These are phyloP conservation scores for Phalaenopsis equestris DNA, from an alignment of 106 monocot species.

Conservation along the genomic window DNA sequence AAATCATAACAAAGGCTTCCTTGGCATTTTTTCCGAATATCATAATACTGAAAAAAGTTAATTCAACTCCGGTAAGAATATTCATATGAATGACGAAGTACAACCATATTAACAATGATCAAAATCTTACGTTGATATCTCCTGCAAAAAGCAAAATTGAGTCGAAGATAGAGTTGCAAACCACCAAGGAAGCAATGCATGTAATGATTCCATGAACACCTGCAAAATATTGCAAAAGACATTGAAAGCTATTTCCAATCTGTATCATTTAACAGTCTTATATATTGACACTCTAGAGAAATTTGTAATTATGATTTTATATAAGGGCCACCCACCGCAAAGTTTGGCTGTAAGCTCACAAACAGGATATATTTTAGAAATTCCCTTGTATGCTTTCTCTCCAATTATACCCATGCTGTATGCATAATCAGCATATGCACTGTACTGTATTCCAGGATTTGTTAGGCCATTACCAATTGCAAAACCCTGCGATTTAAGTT, in stretches of 20 bases:
- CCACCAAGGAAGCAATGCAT: conserved; percentile 43
- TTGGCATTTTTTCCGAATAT: conserved; percentile 41
- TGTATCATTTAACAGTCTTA: too few relatives aligned
- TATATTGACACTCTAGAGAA: too few relatives aligned
- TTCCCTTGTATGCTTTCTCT: conserved; percentile 18
- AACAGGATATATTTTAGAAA: conserved; percentile 31
- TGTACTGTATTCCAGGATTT: conserved; percentile 41
- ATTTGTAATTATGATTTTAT: too few relatives aligned
- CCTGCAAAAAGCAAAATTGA: conserved; percentile 48
- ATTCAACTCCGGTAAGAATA: too few relatives aligned
- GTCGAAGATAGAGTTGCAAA: conserved; percentile 61
- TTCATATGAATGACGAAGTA: too few relatives aligned
- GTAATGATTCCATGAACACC: conserved; percentile 39
- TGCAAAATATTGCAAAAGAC: conserved; percentile 11
- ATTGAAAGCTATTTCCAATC: too few relatives aligned
- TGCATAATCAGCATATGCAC: conserved; percentile 52
- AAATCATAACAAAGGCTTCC: conserved; percentile 51
- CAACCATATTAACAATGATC: neutral
- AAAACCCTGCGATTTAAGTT: conserved; percentile 35
- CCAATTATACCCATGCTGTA: conserved; percentile 37
- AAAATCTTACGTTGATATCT: conserved; percentile 42
- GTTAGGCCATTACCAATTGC: conserved; percentile 54
- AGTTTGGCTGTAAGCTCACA: conserved; percentile 30
- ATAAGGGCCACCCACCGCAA: conserved; percentile 21
- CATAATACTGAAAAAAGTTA: conserved; percentile 32